A percentile compares a stretch with the other conserved stretches of the same genome.
These are phyloP conservation scores for Ensete ventricosum DNA, from an alignment of 176 grass and related monocot species.

Conservation along the genomic window DNA sequence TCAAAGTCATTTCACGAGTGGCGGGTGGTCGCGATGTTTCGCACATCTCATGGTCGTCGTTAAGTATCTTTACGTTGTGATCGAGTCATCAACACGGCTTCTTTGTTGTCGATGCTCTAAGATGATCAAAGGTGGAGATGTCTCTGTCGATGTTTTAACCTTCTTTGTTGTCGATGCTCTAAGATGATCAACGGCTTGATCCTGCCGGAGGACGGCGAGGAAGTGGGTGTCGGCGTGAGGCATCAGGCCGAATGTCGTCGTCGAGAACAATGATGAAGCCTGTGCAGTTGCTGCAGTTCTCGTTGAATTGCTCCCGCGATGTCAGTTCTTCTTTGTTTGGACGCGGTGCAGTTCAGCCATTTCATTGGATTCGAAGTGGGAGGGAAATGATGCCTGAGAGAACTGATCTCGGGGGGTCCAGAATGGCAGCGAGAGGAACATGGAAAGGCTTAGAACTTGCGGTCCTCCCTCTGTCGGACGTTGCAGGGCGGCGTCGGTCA, in stretches of 20 bases:
- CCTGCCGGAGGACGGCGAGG: conserved; percentile 68
- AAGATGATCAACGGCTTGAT: too few relatives aligned
- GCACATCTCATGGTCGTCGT: too few relatives aligned
- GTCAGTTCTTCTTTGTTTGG: conserved; percentile 25
- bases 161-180: too few relatives aligned
- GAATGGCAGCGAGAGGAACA: conserved; percentile 47
- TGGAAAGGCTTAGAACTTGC: conserved; percentile 50
- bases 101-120: too few relatives aligned
- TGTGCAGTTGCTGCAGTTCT: conserved; percentile 55
- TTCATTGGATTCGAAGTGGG: neutral
- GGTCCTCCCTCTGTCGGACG: too few relatives aligned
- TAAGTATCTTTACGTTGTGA: too few relatives aligned
- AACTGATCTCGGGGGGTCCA: conserved; percentile 34
- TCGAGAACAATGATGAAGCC: conserved; percentile 68
- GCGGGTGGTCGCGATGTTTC: too few relatives aligned
- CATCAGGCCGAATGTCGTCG: conserved; percentile 48
- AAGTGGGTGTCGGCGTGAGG: conserved; percentile 84
- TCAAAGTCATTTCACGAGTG: neutral
- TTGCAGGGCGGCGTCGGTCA: too few relatives aligned
- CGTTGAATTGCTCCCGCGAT: conserved; percentile 25
- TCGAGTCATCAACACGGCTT: too few relatives aligned
- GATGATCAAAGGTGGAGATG: too few relatives aligned
- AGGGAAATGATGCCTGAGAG: conserved; percentile 33
- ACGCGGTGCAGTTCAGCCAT: conserved; percentile 16
- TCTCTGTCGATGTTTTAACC: too few relatives aligned